Base-by-base conservation (phyloP, 164 flowering plant genomes). In the Aristolochia contorta region DNA sequence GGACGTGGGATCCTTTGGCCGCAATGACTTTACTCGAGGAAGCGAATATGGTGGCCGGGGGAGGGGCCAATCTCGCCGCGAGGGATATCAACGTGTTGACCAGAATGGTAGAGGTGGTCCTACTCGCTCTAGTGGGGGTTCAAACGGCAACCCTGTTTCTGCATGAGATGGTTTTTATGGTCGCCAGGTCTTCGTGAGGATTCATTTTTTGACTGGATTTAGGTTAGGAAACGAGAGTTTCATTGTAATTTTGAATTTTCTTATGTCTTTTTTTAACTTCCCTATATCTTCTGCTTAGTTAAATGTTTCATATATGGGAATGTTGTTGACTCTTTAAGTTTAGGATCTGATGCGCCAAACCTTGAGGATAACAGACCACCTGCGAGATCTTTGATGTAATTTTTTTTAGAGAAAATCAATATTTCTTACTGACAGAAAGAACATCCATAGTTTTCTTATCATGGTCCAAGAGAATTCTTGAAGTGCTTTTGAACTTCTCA, bases 31-130 rank as follows among this genome's bases (percentile, higher is more conserved):
- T 63, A 72, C 50, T 62, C 82, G 78, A 30, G 84, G 85, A 3
- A 23, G 27, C 4, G 95, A 82, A 47, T 83, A 67, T 56, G 62
- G 80, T n/a, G 82, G 81, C 23, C 69, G 86, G 30, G 74, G 72
- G 0, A 72, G 80, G 54, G 75, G 77, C 43, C 65, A 78, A 37
- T 56, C 69, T 27, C 75, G 76, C 24, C 81, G 81, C 16, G 83
- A 79, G 41, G 75, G 73, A 57, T 71, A 79, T 65, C 96, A 80
- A 63, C 67, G 78, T 30, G 78, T 66, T 62, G 71, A 71, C 61
- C 85, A 76, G 64, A 80, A 67, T 64, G 80, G 79, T n/a, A 77
- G 80, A 74, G 81, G 84, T 50, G 75, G 83, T 57, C 79, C 65
- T 27, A 66, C 67, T 51, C 84, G 70, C 24, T 64, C 75, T 23